These are phyloP conservation scores for Hygrocybe punicea DNA, from an alignment of 768 basidiomycete species.

Conservation along the genomic window DNA sequence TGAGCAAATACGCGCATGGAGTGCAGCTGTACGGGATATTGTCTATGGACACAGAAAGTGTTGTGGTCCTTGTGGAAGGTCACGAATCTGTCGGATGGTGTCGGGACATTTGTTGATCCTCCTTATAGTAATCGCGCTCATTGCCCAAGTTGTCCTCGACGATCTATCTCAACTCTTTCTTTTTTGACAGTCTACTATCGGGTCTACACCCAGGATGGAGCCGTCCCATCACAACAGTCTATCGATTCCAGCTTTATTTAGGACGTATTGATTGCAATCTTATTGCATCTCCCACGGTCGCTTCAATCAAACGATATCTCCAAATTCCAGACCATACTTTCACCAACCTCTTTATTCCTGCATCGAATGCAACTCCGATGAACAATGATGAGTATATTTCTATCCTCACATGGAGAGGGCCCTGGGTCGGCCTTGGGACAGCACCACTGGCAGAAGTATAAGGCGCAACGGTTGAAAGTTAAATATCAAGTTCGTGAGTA, in stretches of 20 bases:
- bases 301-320: conserved; percentile 5
- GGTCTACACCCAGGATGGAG: conserved; percentile 5
- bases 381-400: not conserved
- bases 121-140: too few relatives aligned
- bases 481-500: not conserved
- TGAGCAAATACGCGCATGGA: too few relatives aligned
- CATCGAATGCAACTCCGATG: not conserved
- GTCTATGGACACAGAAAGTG: too few relatives aligned
- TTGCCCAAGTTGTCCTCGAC: too few relatives aligned
- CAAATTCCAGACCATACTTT: not conserved
- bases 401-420: not conserved
- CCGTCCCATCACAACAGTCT: conserved; percentile 1
- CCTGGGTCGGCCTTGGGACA: not conserved
- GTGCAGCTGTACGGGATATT: too few relatives aligned
- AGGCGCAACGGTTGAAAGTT: not conserved
- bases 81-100: too few relatives aligned
- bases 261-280: conserved; percentile 10
- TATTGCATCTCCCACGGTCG: conserved; percentile 11
- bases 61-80: too few relatives aligned
- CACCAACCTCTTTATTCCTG: not conserved
- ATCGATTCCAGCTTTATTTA: conserved; percentile 5
- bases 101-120: too few relatives aligned
- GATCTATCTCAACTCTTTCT: too few relatives aligned
- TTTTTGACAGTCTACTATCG: conserved; percentile 17
- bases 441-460: not conserved